phyloP scores from a whole-genome alignment of 345 rosid genomes.

The Heritiera fomes region DNA sequence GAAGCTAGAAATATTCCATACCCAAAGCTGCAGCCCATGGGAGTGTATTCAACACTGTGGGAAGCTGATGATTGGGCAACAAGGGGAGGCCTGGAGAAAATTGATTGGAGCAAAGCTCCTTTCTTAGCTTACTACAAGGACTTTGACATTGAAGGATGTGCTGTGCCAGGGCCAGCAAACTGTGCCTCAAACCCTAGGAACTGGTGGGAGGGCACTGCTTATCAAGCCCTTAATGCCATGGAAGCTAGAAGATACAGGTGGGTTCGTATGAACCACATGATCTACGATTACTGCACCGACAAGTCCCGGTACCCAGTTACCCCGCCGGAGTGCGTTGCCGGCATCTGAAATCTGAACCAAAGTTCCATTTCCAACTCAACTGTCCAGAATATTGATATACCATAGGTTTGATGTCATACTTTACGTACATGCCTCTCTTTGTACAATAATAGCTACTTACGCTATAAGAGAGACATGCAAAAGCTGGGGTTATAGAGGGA shows the following conservation, averaged over 20 bases:
- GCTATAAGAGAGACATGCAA: constrained; percentile 21
- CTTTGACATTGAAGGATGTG: constrained; percentile 87
- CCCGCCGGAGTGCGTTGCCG: constrained; percentile 79
- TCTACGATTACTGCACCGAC: constrained; percentile 87
- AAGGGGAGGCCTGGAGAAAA: constrained; percentile 92
- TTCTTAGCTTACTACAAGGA: constrained; percentile 81
- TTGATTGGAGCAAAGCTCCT: constrained; percentile 88
- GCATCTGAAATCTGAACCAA: constrained; percentile 40
- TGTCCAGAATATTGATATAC: constrained; percentile 10
- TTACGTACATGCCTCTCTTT: constrained; percentile 19
- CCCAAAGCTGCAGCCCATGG: constrained; percentile 84
- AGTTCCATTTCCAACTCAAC: not conserved
- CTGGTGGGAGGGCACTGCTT: constrained; percentile 80
- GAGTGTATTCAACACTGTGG: constrained; percentile 88
- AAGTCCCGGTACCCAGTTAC: constrained; percentile 69
- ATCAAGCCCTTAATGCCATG: constrained; percentile 57
- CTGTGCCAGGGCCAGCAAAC: constrained; percentile 69
- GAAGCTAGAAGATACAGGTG: constrained; percentile 83
- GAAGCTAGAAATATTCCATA: constrained; percentile 62
- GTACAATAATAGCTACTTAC: constrained; percentile 10
- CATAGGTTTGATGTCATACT: constrained; percentile 13
- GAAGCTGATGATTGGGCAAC: constrained; percentile 99
- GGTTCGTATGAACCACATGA: constrained; percentile 92
- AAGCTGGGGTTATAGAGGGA: constrained; percentile 7
- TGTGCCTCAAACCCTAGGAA: constrained; percentile 67